These are phyloP conservation scores for Lepidium didymum DNA, from an alignment of 345 rosid species.

Conservation along the genomic window DNA sequence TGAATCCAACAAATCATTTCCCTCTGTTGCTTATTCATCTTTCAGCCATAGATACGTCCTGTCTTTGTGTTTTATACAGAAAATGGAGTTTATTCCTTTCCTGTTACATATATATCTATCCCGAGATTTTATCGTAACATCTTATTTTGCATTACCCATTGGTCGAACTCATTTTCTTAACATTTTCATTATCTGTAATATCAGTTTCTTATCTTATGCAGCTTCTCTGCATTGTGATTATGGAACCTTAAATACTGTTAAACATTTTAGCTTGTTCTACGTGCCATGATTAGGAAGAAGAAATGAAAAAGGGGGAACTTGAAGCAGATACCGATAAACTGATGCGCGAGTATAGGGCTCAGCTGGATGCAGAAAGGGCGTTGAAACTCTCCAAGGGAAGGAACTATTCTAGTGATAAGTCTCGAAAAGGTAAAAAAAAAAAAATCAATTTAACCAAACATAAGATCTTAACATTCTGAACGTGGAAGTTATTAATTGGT, in stretches of 20 bases:
- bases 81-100: background rate
- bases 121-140: background rate
- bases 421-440: conserved; percentile 46
- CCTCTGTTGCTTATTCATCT: background rate
- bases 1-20: background rate
- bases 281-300: conserved; percentile 68
- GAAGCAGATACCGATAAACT: conserved; percentile 90
- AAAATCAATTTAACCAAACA: background rate
- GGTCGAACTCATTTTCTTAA: background rate
- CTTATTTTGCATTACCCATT: background rate
- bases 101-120: background rate
- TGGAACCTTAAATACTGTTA: background rate
- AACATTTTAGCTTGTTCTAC: background rate
- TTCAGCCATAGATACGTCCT: background rate
- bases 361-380: conserved; percentile 95
- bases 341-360: conserved; percentile 98
- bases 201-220: background rate
- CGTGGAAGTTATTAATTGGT: background rate
- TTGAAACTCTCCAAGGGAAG: conserved; percentile 84
- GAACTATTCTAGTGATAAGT: conserved; percentile 65
- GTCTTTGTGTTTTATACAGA: background rate
- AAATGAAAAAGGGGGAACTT: conserved; percentile 69
- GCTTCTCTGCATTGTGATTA: background rate
- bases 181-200: background rate
- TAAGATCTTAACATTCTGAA: background rate